A percentile compares a stretch with the other conserved stretches of the same genome.
Conservation (phyloP, 352 stramenopile species). For the Phytophthora sp. region DNA sequence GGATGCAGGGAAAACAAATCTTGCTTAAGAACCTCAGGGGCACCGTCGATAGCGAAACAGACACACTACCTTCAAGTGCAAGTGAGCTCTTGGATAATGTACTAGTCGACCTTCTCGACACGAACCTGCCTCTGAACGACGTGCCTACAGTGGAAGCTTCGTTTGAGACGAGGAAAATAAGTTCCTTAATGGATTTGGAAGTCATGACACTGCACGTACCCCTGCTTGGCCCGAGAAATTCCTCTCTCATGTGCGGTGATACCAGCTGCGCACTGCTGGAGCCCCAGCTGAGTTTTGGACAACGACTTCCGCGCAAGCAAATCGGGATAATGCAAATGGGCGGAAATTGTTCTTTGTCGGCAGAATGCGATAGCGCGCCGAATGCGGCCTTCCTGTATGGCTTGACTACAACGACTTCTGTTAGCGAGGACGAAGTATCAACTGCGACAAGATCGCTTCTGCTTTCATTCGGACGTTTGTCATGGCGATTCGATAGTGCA, state of each 20-base stretch:
- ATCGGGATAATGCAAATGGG: constrained; percentile 30
- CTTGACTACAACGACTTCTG: constrained; percentile 26
- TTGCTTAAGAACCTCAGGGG: constrained; percentile 17
- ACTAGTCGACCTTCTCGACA: constrained; percentile 8
- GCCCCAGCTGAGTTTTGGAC: neutral
- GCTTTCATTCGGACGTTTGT: constrained; percentile 48
- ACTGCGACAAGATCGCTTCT: constrained; percentile 15
- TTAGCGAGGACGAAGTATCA: neutral
- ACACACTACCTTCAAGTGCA: constrained; percentile 3
- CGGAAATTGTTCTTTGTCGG: constrained; percentile 18
- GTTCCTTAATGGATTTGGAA: constrained; percentile 35
- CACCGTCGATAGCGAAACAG: neutral
- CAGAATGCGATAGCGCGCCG: constrained; percentile 5
- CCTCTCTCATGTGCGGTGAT: constrained; percentile 29
- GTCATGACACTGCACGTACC: constrained; percentile 35
- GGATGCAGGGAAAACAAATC: constrained; percentile 27
- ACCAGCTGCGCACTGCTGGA: constrained; percentile 31
- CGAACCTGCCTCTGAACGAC: constrained; percentile 13
- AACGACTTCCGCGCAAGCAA: constrained; percentile 33
- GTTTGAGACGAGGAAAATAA: constrained; percentile 29
- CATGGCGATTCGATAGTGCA: constrained; percentile 41
- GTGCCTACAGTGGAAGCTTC: constrained; percentile 24
- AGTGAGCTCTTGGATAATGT: constrained; percentile 22
- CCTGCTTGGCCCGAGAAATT: constrained; percentile 13
- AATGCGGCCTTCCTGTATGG: constrained; percentile 48